Conservation (phyloP, 495 filamentous ascomycete genomes). For the Paragyromitra xinjiangensis region DNA sequence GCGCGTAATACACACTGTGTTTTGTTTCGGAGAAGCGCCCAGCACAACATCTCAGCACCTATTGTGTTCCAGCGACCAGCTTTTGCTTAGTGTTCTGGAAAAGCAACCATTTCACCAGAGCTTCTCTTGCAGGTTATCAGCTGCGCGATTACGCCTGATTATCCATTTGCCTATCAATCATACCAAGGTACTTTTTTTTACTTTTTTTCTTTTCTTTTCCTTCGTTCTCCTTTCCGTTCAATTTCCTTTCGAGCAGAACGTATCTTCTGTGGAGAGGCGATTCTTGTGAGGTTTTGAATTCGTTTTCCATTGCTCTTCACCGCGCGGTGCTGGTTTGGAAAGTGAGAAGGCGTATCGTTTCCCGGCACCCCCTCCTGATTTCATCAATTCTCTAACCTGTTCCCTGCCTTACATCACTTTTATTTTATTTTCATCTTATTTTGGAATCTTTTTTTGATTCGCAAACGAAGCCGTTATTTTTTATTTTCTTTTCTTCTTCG, state of each 20-base stretch:
- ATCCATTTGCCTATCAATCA: constrained; percentile 32
- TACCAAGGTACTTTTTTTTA: constrained; percentile 45
- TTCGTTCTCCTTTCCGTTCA: constrained; percentile 7
- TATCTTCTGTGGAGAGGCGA: constrained; percentile 20
- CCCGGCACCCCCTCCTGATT: constrained; percentile 48
- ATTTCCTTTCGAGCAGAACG: constrained; percentile 23
- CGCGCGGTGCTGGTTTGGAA: neutral
- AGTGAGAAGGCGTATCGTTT: constrained; percentile 46
- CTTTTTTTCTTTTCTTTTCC: constrained; percentile 6
- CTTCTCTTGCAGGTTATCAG: constrained; percentile 55
- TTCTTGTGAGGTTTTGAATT: constrained; percentile 26
- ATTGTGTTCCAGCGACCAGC: constrained; percentile 52
- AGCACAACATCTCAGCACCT: constrained; percentile 50
- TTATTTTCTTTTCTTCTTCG: constrained; percentile 48
- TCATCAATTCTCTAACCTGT: constrained; percentile 41
- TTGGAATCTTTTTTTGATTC: constrained; percentile 47
- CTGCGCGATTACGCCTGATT: constrained; percentile 52
- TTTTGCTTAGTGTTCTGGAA: constrained; percentile 55
- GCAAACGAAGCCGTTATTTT: constrained; percentile 46
- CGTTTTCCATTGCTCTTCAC: constrained; percentile 5
- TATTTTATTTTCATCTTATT: constrained; percentile 43
- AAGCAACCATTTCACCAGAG: constrained; percentile 51
- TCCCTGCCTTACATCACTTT: constrained; percentile 52
- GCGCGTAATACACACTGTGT: constrained; percentile 55
- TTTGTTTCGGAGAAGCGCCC: constrained; percentile 57